These are phyloP conservation scores for Pythium sukuiense DNA, from an alignment of 352 stramenopile species.

Conservation along the genomic window DNA sequence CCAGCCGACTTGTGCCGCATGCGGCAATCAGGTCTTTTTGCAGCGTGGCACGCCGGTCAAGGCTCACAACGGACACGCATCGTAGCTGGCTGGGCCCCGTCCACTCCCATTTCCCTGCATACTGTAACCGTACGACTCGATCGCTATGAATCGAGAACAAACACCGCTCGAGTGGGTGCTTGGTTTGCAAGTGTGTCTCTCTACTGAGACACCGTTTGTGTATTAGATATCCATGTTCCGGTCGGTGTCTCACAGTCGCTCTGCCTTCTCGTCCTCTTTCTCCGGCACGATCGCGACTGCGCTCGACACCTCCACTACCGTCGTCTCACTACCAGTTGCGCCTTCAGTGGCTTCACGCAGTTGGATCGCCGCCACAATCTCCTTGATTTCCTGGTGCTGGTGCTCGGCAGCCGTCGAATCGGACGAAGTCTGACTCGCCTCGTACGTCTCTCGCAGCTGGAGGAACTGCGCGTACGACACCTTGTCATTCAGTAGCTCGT, in stretches of 20 bases:
- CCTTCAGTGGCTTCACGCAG: conserved; percentile 7
- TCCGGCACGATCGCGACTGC: conserved; percentile 22
- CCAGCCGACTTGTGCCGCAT: conserved; percentile 48
- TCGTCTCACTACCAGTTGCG: too few relatives aligned
- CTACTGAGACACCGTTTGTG: background rate
- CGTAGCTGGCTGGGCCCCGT: background rate
- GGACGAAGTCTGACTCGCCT: conserved; percentile 14
- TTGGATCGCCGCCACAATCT: conserved; percentile 25
- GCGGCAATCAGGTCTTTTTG: conserved; percentile 36
- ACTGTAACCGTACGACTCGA: background rate
- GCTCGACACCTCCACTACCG: background rate
- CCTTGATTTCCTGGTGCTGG: conserved; percentile 24
- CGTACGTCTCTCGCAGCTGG: conserved; percentile 36
- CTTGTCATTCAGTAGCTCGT: conserved; percentile 61
- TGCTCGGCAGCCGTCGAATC: conserved; percentile 5
- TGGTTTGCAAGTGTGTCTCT: background rate
- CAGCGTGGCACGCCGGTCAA: conserved; percentile 11
- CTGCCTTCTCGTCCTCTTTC: background rate
- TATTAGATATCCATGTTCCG: background rate
- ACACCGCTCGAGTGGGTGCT: background rate
- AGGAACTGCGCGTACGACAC: conserved; percentile 56
- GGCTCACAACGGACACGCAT: background rate
- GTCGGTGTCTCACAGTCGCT: background rate
- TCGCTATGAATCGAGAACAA: background rate
- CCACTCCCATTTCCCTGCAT: too few relatives aligned